These are phyloP conservation scores for Xerocomellus amylosporus DNA, from an alignment of 768 basidiomycete genomes.

Conservation along the genomic window DNA sequence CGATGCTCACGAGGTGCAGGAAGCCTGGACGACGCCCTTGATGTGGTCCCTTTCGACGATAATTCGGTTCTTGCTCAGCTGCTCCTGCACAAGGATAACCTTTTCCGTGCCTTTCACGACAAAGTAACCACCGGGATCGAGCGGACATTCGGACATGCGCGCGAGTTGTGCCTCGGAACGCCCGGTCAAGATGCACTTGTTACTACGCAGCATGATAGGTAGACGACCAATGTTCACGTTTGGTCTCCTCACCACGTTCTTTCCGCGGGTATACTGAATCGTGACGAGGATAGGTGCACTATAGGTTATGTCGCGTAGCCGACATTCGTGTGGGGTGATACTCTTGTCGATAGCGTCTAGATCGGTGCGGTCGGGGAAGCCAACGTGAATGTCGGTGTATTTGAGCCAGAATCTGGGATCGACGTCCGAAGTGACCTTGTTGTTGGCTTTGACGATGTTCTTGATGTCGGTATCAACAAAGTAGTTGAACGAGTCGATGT, in stretches of 20 bases:
- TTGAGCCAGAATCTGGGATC: slow-evolving; percentile 96
- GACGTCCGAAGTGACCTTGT: slow-evolving; percentile 93
- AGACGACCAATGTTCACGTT: slow-evolving; percentile 88
- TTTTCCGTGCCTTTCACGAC: slow-evolving; percentile 99
- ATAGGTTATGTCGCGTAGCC: slow-evolving; percentile 93
- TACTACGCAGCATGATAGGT: slow-evolving; percentile 96
- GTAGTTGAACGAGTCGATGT: slow-evolving; percentile 98
- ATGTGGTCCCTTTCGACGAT: slow-evolving; percentile 93
- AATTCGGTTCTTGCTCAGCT: slow-evolving; percentile 97
- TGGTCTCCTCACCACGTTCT: slow-evolving; percentile 75
- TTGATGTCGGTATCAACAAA: slow-evolving; percentile 97
- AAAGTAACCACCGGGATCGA: slow-evolving; percentile 99
- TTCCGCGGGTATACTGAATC: slow-evolving; percentile 91
- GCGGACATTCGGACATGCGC: slow-evolving; percentile 93
- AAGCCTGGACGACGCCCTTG: slow-evolving; percentile 90
- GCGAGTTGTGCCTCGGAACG: slow-evolving; percentile 79
- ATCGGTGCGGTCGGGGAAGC: slow-evolving; percentile 88
- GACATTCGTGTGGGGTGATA: slow-evolving; percentile 96
- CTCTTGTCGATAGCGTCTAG: slow-evolving; percentile 70
- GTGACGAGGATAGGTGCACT: slow-evolving; percentile 91
- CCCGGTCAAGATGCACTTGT: slow-evolving; percentile 87
- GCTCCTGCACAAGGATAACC: slow-evolving; percentile 98
- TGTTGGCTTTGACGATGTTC: slow-evolving; percentile 92
- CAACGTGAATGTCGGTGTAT: slow-evolving; percentile 93
- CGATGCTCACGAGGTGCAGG: slow-evolving; percentile 85